These are phyloP conservation scores for Aureobasidium sp. DNA, from an alignment of 2,329 filamentous ascomycete species.

Conservation along the genomic window DNA sequence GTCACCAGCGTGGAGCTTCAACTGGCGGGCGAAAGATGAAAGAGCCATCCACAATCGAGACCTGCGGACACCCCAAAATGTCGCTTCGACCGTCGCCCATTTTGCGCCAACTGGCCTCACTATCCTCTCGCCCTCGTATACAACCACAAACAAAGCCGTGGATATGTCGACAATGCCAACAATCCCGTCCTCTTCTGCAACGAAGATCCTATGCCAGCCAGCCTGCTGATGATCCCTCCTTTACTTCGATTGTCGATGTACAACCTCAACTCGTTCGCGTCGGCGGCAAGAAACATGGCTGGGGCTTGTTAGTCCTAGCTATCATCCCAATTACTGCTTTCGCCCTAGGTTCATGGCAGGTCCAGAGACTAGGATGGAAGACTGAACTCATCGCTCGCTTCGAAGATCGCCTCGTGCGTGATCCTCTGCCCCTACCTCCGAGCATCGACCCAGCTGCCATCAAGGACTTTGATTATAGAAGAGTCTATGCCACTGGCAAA, in stretches of 20 bases:
- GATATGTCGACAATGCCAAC: conserved; percentile 27
- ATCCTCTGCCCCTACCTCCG: conserved; percentile 78
- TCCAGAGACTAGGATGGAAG: conserved; percentile 89
- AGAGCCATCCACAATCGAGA: not conserved
- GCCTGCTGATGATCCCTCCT: conserved; percentile 68
- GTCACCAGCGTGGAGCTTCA: conserved; percentile 6
- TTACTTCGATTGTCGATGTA: conserved; percentile 80
- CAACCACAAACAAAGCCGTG: conserved; percentile 2
- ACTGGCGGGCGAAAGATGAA: not conserved
- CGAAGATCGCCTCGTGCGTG: conserved; percentile 82
- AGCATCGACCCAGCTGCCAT: conserved; percentile 74
- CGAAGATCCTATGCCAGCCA: conserved; percentile 34
- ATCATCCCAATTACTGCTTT: conserved; percentile 91
- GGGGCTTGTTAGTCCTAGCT: conserved; percentile 72
- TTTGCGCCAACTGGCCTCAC: conserved; percentile 12
- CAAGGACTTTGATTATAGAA: conserved; percentile 84
- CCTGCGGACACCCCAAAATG: not conserved
- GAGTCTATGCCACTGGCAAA: conserved; percentile 66
- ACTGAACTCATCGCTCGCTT: conserved; percentile 83
- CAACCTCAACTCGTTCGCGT: conserved; percentile 70
- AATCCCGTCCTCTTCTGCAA: conserved; percentile 23
- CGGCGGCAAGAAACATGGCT: conserved; percentile 65
- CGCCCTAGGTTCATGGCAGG: conserved; percentile 86
- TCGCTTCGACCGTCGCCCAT: conserved; percentile 12
- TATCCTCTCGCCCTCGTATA: conserved; percentile 3